Evolutionary conservation across 2,329 filamentous ascomycete species (phyloP), one percentile per base, ranked within the genome.

Genomic region (Fusarium tjaetaba): DNA sequence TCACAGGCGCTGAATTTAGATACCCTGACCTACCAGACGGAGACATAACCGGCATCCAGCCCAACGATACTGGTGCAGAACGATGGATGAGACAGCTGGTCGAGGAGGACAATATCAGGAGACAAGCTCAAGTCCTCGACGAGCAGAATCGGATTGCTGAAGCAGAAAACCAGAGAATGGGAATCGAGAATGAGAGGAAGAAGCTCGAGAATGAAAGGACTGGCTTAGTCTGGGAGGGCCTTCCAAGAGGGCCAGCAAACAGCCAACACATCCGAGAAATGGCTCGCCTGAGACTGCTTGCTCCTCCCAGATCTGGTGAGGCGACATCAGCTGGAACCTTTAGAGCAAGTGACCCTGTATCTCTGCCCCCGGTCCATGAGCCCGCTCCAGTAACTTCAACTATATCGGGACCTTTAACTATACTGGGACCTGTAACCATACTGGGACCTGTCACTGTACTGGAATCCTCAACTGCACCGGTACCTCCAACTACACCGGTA

Each of bases 41-140:
- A 57, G 43, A 43, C 18, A 22, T 38, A 11, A 42, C 20, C 32
- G n/a, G 52, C n/a, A 46, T n/a, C 11, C 42, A 56, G 24, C 63
- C 56, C 16, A 26, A 28, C 3, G n/a, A 52, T 39, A 57, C 71
- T 30, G 42, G 59, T 14, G 59, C 62, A n/a, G 71, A 74, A 36
- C 42, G 18, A 24, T 65, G 57, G 53, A 57, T 69, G 45, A 65
- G 55, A 36, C 45, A 30, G 55, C 43, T 69, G 28, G 43, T 60
- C 34, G 22, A 59, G 13, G 63, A 72, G 59, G 55, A 57, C 7
- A 34, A 24, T 15, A 55, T 49, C 24, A 39, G 32, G 13, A 52
- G 51, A 48, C 39, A 48, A n/a, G 38, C 64, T 32, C 41, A 26
- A 32, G 46, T 43, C 42, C 42, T 43, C 24, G 16, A 59, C 13